A percentile compares a stretch with the other conserved stretches of the same genome.
These are phyloP conservation scores for Chytriomyces confervae DNA, from an alignment of 192 early-diverging fungal species.

Conservation along the genomic window DNA sequence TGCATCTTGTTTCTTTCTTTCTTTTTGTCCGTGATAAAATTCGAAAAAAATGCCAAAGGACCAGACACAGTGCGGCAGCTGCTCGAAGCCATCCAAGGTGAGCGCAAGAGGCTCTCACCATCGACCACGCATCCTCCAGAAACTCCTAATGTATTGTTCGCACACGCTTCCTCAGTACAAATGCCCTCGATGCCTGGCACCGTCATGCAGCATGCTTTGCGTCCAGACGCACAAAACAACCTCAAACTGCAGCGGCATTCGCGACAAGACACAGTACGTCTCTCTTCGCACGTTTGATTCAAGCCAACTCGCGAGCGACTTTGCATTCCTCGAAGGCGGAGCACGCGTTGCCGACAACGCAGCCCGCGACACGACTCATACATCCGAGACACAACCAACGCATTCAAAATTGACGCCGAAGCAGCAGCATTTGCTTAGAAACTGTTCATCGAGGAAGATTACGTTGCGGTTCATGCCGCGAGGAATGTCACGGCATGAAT, in stretches of 20 bases:
- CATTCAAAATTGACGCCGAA: neutral
- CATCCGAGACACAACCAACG: neutral
- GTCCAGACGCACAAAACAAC: slow-evolving; percentile 3
- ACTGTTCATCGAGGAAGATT: neutral
- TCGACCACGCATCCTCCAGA: too few species aligned
- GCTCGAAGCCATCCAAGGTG: too few species aligned
- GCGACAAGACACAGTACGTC: slow-evolving; percentile 1
- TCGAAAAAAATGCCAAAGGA: too few species aligned
- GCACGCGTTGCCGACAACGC: slow-evolving; percentile 4
- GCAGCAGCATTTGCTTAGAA: neutral
- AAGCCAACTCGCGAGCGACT: neutral
- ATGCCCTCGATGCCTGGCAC: slow-evolving; percentile 11
- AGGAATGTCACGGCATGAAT: slow-evolving; percentile 4
- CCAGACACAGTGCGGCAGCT: too few species aligned
- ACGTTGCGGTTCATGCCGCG: neutral
- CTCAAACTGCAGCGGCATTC: neutral
- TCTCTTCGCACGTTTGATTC: neutral
- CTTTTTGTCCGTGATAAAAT: too few species aligned
- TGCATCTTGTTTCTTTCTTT: too few species aligned
- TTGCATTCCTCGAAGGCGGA: slow-evolving; percentile 17
- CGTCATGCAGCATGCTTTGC: neutral
- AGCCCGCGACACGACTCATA: neutral
- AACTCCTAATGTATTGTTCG: too few species aligned
- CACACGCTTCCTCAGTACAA: neutral
- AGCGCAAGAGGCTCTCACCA: too few species aligned